A percentile compares a stretch with the other conserved stretches of the same genome.
These are phyloP conservation scores for Coemansia nantahalensis DNA, from an alignment of 192 early-diverging fungal genomes.

Conservation along the genomic window DNA sequence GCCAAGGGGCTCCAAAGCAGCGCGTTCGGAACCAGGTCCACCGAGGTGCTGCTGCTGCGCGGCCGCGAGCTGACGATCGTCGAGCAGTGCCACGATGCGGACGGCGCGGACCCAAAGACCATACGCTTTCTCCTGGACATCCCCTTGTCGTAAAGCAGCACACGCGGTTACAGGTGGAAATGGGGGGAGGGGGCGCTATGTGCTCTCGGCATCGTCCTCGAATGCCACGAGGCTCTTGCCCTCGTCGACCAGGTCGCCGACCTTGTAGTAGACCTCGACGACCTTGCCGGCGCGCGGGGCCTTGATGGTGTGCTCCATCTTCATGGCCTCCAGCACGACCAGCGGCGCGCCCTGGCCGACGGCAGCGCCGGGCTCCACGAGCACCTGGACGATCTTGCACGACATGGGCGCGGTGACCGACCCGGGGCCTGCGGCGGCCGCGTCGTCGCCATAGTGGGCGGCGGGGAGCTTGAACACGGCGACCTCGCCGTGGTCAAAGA, in stretches of 20 bases:
- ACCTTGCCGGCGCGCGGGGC: slow-evolving; percentile 73
- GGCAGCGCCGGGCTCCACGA: slow-evolving; percentile 69
- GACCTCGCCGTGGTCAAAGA: slow-evolving; percentile 59
- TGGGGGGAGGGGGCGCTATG: too few species aligned
- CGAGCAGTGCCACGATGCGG: slow-evolving; percentile 7
- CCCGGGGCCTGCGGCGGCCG: slow-evolving; percentile 48
- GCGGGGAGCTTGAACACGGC: slow-evolving; percentile 55
- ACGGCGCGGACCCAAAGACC: neutral
- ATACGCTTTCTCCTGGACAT: neutral
- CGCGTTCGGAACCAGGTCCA: slow-evolving; percentile 37
- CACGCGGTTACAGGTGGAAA: too few species aligned
- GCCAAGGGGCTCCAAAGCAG: neutral
- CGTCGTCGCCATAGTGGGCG: slow-evolving; percentile 56
- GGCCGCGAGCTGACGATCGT: slow-evolving; percentile 12
- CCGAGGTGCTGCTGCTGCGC: slow-evolving; percentile 30
- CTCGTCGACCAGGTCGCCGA: slow-evolving; percentile 86
- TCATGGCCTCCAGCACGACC: slow-evolving; percentile 95
- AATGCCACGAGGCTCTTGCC: slow-evolving; percentile 80
- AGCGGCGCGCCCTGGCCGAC: slow-evolving; percentile 80
- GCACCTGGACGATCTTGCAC: slow-evolving; percentile 90
- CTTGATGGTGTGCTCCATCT: slow-evolving; percentile 97
- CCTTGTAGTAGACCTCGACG: slow-evolving; percentile 71
- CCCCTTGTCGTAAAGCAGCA: too few species aligned
- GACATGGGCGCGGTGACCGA: slow-evolving; percentile 93
- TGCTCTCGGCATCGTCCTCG: slow-evolving; percentile 25